Evolutionary conservation across 768 basidiomycete species (phyloP).

Genomic region (Candolleomyces eurysporus): DNA sequence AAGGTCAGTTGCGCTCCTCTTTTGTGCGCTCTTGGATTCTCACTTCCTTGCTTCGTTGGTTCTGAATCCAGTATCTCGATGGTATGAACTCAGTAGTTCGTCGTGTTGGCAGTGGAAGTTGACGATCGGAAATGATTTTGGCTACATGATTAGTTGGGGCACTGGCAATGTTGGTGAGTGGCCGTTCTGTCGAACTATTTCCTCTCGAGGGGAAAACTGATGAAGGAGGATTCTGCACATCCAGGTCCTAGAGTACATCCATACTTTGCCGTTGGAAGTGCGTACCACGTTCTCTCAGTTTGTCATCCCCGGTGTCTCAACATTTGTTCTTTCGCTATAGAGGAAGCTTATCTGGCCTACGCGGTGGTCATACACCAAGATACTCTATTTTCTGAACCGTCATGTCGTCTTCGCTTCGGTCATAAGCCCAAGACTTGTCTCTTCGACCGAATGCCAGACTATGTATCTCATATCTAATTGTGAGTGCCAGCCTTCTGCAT

Average conservation of each 20-base stretch:
- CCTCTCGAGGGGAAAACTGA: neutral
- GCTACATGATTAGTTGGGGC: neutral
- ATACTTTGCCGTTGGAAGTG: neutral
- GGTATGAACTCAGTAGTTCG: neutral
- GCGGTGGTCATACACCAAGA: neutral
- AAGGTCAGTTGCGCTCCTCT: too few relatives aligned
- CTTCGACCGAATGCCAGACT: neutral
- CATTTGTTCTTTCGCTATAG: neutral
- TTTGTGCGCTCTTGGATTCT: too few relatives aligned
- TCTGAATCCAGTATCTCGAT: neutral
- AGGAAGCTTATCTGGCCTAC: neutral
- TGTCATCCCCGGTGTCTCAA: neutral
- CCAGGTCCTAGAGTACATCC: neutral
- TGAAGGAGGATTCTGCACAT: neutral
- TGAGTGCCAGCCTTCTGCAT: neutral
- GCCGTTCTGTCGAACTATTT: neutral
- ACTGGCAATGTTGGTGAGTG: neutral
- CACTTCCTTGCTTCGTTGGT: too few relatives aligned
- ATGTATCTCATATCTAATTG: neutral
- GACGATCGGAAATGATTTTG: neutral
- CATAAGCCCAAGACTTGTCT: neutral
- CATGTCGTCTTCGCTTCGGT: neutral
- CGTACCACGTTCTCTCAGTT: neutral
- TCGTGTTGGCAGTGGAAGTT: neutral
- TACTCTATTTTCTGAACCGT: neutral